Percentiles rank a stretch among this genome's conserved stretches.
phyloP scores from a whole-genome alignment of 2,329 filamentous ascomycete species.

The Talaromyces verruculosus region DNA sequence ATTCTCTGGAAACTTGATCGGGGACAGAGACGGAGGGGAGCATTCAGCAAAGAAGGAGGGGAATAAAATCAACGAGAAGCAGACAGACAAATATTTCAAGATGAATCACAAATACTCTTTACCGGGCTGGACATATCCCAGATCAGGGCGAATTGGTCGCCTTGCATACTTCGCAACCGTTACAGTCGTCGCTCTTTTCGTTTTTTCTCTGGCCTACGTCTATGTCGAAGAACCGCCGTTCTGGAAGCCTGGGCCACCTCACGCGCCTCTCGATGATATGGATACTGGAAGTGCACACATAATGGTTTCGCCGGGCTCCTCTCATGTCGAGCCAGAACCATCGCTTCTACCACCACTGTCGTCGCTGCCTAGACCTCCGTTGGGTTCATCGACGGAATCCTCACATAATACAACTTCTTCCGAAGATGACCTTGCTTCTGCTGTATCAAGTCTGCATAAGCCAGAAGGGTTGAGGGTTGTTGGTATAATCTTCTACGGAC shows the following conservation, averaged over 20 bases:
- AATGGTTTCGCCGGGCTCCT: constrained; percentile 10
- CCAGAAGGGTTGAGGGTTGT: constrained; percentile 19
- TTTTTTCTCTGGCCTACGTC: constrained; percentile 21
- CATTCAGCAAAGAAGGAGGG: neutral
- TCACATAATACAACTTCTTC: neutral
- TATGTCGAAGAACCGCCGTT: constrained; percentile 21
- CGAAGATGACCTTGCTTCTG: constrained; percentile 7
- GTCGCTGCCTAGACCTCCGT: constrained; percentile 1
- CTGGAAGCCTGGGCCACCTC: constrained; percentile 1
- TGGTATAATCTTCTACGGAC: constrained; percentile 20
- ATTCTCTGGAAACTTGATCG: neutral
- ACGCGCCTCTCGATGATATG: neutral
- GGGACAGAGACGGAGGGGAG: neutral
- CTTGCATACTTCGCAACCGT: constrained; percentile 19
- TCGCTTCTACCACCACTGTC: neutral
- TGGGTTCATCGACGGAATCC: neutral
- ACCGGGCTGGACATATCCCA: constrained; percentile 16
- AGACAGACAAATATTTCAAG: neutral
- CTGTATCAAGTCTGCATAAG: constrained; percentile 13
- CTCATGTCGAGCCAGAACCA: neutral
- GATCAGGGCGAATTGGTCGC: constrained; percentile 13
- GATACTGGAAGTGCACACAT: constrained; percentile 4
- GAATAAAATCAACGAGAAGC: neutral
- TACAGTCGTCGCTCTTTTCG: constrained; percentile 13
- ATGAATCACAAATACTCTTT: constrained; percentile 19